Evolutionary conservation across 768 basidiomycete species (phyloP), one percentile per base, ranked within the genome.

Genomic region (Pisolithus tinctorius): DNA sequence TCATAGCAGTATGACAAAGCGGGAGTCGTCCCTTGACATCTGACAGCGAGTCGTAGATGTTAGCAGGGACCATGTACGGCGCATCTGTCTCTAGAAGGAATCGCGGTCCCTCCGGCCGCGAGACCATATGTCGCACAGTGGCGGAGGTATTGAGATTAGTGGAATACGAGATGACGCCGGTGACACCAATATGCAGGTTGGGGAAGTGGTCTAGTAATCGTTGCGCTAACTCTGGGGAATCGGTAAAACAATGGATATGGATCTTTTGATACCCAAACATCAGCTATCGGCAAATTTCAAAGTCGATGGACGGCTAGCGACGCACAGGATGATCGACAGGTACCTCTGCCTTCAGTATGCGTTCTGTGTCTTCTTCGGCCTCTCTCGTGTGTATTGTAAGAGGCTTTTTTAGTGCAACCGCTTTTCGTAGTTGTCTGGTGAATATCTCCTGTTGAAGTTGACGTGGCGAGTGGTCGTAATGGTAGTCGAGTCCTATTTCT

Each of bases 221-320:
- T 37, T 72, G 72, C 0, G 84, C 91, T 56, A 92, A 84, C 17
- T 73, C 82, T 0, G 88, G 88, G 0, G 84, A 73, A 63, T 93
- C 90, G 1, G 90, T 92, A 66, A 88, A 93, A 62, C 91, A 94
- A 57, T 93, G 92, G 4, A 94, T 74, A 59, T 93, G 91, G 27
- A 93, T 83, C 83, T 88, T 53, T 36, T 3, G 29, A 23, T 38
- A 10, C 5, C 34, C 4, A 40, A 37, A 17, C 1, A 50, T 42
- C 25, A 29, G 46, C 13, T 27, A 25, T 26, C 36, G 17, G 38
- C 27, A 16, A 40, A 26, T 47, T 29, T 25, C 23, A 17, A 39
- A 8, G 26, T 39, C 25, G 17, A 37, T 5, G 38, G 17, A 9
- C 17, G 14, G 26, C 43, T 25, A 13, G 20, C 7, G 20, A 55